Evolutionary conservation across 139 green algal genomes (phyloP).

Genomic region (Choricystis sp.): DNA sequence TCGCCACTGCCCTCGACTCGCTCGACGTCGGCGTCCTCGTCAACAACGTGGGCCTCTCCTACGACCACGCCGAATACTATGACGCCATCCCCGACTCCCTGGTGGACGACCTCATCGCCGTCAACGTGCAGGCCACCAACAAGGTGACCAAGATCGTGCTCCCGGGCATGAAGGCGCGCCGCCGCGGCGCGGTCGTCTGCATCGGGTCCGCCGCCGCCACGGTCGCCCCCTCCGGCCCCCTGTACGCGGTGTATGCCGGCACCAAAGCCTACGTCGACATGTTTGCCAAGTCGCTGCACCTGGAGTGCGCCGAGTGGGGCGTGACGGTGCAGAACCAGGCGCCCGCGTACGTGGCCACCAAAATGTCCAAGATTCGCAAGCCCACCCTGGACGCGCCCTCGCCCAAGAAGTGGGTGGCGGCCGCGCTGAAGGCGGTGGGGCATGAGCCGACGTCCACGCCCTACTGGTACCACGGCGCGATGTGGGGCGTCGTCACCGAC

Average conservation of each 20-base stretch:
- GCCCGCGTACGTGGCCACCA: conserved; percentile 64
- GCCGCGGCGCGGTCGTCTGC: conserved; percentile 52
- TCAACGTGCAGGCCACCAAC: conserved; percentile 35
- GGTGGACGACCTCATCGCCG: conserved; percentile 34
- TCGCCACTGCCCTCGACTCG: conserved; percentile 11
- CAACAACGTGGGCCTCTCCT: conserved; percentile 73
- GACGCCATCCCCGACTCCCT: conserved; percentile 21
- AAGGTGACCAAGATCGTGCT: conserved; percentile 45
- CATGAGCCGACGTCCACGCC: conserved; percentile 30
- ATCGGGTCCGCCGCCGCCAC: conserved; percentile 48
- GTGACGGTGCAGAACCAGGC: conserved; percentile 60
- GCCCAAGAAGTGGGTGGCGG: conserved; percentile 21
- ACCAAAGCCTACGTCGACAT: conserved; percentile 52
- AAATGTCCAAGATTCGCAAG: conserved; percentile 65
- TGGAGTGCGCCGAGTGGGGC: conserved; percentile 31
- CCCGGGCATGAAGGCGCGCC: conserved; percentile 48
- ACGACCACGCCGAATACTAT: conserved; percentile 60
- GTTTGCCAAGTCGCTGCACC: conserved; percentile 30
- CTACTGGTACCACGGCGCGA: conserved; percentile 50
- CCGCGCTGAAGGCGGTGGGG: conserved; percentile 33
- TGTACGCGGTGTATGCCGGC: conserved; percentile 56
- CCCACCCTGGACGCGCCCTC: conserved; percentile 28
- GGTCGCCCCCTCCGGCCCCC: conserved; percentile 43
- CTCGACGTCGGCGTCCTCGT: conserved; percentile 64
- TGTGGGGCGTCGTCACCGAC: conserved; percentile 16